Evolutionary conservation across 352 stramenopile species (phyloP), one percentile per base, ranked within the genome.

Genomic region (Globisporangium cystogenes): DNA sequence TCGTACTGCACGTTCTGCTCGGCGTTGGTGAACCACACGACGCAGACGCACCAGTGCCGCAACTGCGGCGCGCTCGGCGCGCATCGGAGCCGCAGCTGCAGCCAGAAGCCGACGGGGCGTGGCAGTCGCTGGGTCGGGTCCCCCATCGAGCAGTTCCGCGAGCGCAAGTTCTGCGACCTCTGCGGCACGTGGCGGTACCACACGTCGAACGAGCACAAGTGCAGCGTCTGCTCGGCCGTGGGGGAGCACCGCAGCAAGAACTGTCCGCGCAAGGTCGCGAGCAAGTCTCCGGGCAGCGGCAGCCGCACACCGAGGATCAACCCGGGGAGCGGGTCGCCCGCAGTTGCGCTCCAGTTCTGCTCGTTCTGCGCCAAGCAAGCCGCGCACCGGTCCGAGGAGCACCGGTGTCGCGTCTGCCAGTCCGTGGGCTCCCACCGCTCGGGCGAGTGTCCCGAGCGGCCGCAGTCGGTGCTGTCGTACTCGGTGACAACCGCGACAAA

Each of bases 401-500:
- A 90, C 41, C 65, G 83, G 33, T 90, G 79, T 53, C 74, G 76
- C 36, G 62, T 83, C 1, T 90, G 79, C 53, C 66, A 66, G 16
- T 64, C 65, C 14, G 68, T 83, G 35, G 80, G 76, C 1, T 29
- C 65, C 27, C 80, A 88, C 62, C 73, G 76, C 1, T 90, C 76
- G 15, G 73, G 78, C 29, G 75, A 69, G 26, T 90, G 80, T 51
- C 68, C 76, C 0, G 47, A 70, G 3, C 69, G 65, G 20, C 62
- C 63, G 8, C 68, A 65, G 52, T 76, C 66, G 0, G 69, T 86
- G 39, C 54, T 86, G n/a, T 85, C 68, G 45, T 83, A 86, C 51
- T 86, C 74, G 20, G 73, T 86, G n/a, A 63, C 76, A 54, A 82
- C 70, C 10, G 78, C 75, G 29, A 86, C 74, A 26, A 87, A 87